phyloP scores from a whole-genome alignment of 2,329 filamentous ascomycete genomes.

The Calonectria fujianensis region DNA sequence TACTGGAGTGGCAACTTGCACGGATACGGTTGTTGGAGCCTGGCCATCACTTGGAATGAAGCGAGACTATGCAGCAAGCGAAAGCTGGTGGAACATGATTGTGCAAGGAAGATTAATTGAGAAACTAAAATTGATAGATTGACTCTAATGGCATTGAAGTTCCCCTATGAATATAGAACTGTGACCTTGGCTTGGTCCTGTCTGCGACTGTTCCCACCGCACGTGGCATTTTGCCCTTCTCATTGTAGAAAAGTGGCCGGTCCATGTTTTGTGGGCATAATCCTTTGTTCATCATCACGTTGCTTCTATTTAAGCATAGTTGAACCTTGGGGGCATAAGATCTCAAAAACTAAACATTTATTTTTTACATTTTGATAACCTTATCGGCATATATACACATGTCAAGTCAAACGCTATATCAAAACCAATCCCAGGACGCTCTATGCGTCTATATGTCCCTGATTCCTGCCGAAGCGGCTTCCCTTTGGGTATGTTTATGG shows the following conservation, averaged over 20 bases:
- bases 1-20: background rate
- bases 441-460: background rate
- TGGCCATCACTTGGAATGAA: too few relatives aligned
- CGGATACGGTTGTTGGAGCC: too few relatives aligned
- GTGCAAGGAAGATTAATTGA: too few relatives aligned
- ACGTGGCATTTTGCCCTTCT: too few relatives aligned
- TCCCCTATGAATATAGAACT: too few relatives aligned
- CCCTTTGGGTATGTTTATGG: background rate
- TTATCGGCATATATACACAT: conserved; percentile 12
- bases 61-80: too few relatives aligned
- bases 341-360: background rate
- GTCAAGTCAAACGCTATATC: conserved; percentile 15
- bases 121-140: too few relatives aligned
- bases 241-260: too few relatives aligned
- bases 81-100: too few relatives aligned
- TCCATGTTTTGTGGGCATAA: background rate
- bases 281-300: background rate
- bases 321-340: background rate
- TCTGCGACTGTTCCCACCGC: too few relatives aligned
- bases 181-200: too few relatives aligned
- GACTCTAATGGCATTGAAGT: too few relatives aligned
- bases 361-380: background rate
- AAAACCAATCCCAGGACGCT: background rate
- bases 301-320: background rate
- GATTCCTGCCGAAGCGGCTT: background rate